phyloP scores from a whole-genome alignment of 108 stramenopile species.

The Cyclotella kingstonii region DNA sequence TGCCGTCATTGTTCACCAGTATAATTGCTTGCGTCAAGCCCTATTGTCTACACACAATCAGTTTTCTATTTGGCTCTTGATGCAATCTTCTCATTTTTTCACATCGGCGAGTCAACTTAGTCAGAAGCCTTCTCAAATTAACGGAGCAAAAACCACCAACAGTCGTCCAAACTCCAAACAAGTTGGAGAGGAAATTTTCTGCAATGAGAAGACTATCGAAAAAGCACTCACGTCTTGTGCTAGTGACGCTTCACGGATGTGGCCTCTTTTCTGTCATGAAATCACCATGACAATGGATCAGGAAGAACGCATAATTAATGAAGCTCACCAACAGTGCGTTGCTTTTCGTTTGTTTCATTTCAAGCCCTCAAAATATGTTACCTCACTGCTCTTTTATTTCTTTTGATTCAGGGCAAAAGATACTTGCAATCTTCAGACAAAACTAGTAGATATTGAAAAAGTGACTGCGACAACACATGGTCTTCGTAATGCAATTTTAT shows the following conservation, averaged over 20 bases:
- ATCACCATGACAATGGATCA: constrained; percentile 83
- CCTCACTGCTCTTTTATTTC: too few species aligned
- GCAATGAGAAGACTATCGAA: constrained; percentile 36
- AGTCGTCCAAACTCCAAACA: constrained; percentile 81
- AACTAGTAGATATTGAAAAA: constrained; percentile 51
- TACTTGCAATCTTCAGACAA: constrained; percentile 27
- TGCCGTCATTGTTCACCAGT: constrained; percentile 71
- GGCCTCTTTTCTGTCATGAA: constrained; percentile 84
- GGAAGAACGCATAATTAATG: constrained; percentile 68
- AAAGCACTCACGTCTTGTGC: constrained; percentile 24
- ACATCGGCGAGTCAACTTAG: constrained; percentile 35
- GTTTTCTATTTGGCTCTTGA: constrained; percentile 67
- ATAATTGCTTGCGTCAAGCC: constrained; percentile 50
- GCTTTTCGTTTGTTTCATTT: not conserved
- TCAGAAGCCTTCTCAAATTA: constrained; percentile 5
- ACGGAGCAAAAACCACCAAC: constrained; percentile 19
- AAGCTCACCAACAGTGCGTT: constrained; percentile 50
- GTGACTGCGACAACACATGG: constrained; percentile 49
- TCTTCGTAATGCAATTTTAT: constrained; percentile 60
- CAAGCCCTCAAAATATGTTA: not conserved
- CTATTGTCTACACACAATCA: constrained; percentile 72
- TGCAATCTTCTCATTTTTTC: constrained; percentile 59
- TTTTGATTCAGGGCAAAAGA: constrained; percentile 18
- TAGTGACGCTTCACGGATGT: constrained; percentile 57
- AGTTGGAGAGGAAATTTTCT: constrained; percentile 75